Evolutionary conservation across 2,329 filamentous ascomycete species (phyloP).

Genomic region (Zalaria obscura): DNA sequence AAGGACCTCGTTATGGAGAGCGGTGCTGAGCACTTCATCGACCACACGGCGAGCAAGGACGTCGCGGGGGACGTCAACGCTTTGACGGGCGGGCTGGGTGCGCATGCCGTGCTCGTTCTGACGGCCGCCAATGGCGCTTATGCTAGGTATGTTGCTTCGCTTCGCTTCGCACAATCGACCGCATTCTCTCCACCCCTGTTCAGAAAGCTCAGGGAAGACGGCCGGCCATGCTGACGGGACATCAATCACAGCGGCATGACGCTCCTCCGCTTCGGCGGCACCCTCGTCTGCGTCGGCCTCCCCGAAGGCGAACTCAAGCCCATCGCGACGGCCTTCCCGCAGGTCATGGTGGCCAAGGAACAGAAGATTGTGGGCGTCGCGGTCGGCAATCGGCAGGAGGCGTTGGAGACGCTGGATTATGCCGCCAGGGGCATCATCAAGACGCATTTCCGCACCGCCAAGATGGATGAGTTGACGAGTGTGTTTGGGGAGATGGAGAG

Average conservation of each 20-base stretch:
- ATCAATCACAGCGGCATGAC: slow-evolving; percentile 14
- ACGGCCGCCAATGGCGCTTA: slow-evolving; percentile 35
- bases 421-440: slow-evolving; percentile 30
- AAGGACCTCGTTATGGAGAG: slow-evolving; percentile 45
- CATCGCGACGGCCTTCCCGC: slow-evolving; percentile 26
- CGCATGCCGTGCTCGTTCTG: slow-evolving; percentile 44
- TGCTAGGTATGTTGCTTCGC: slow-evolving; percentile 12
- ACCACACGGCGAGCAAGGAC: slow-evolving; percentile 39
- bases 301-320: slow-evolving; percentile 33
- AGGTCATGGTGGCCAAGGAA: slow-evolving; percentile 26
- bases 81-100: slow-evolving; percentile 43
- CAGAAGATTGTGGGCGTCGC: slow-evolving; percentile 30
- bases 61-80: slow-evolving; percentile 41
- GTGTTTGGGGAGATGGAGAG: slow-evolving; percentile 33
- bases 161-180: neutral
- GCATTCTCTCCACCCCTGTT: neutral
- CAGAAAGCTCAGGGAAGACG: neutral
- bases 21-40: slow-evolving; percentile 54
- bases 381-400: slow-evolving; percentile 32
- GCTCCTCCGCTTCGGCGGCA: slow-evolving; percentile 30
- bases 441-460: slow-evolving; percentile 30
- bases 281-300: slow-evolving; percentile 31
- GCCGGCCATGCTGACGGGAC: neutral
- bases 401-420: slow-evolving; percentile 34
- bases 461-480: slow-evolving; percentile 32